Evolutionary conservation across 2,329 filamentous ascomycete genomes (phyloP), one percentile per base, ranked within the genome.

Genomic region (Metarhizium robertsii): DNA sequence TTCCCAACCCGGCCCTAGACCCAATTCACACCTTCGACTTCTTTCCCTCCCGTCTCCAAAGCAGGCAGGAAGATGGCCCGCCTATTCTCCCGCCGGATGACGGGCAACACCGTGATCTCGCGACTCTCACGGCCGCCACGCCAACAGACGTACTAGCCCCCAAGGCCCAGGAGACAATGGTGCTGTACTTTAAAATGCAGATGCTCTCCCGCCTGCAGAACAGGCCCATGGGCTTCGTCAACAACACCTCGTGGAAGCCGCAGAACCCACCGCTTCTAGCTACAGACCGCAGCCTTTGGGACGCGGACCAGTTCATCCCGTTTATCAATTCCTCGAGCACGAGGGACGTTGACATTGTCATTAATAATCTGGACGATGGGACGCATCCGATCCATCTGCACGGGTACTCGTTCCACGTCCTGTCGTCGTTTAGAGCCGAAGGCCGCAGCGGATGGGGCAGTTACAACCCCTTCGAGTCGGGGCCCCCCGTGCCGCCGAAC

Each of bases 361-460:
- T 69, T 18, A 69, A 67, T 58, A 70, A 68, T 38, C 60, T 68
- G 7, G 67, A 70, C 40, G 67, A 69, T 49, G 66, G 67, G 2
- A 59, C 61, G 14, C 67, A 69, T 29, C 67, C 66, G 0, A 61
- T 69, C 29, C 81, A 86, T 66, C 67, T 86, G 0, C 84, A 85
- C 65, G 79, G 79, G 0, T 73, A 81, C 62, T 71, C 71, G 52
- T 80, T 83, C 65, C 75, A 79, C 57, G 69, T 78, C 7, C 52
- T 69, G 29, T 59, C 62, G 1, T 61, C 62, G 0, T 61, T 56
- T 20, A 45, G 58, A 11, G 58, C 61, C n/a, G 57, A 61, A 2
- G 59, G 59, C 10, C 58, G 59, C 2, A 53, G 32, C 18, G 59
- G 64, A 20, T 62, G 62, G 55, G 64, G 64, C 6, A 65, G 60